Base-by-base conservation (phyloP, 1,284 basidiomycete species). In the Ustilago trichophora region DNA sequence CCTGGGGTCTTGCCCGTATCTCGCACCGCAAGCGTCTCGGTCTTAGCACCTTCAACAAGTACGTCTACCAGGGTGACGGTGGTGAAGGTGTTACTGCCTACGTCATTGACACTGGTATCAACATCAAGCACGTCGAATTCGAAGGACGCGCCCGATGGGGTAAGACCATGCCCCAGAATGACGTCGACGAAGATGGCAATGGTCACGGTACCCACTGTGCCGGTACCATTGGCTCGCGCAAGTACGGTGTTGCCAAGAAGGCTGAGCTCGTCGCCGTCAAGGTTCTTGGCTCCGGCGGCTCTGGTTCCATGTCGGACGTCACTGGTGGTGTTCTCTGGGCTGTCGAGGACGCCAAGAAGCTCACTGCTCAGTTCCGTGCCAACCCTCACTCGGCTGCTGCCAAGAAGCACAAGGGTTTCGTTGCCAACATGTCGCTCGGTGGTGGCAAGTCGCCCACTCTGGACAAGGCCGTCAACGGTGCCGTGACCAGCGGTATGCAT, bases 371-470 rank as follows among this genome's bases (percentile, higher is more conserved):
- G 35, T 85, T 84, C 18, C 85, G 86, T 13, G 89, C 92, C 82
- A 82, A 87, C 73, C 86, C 84, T 54, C 84, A 82, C 46, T 87
- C 86, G n/a, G 88, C 89, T 50, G 87, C 86, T 80, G 89, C 89
- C 64, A 73, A 74, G 72, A 85, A 84, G 60, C 89, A 92, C 86
- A 94, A 93, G 85, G 95, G 95, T 32, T 95, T 93, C 33, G 94
- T 98, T 71, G 93, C 91, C 63, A 97, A 95, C 87, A 97, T 98
- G 95, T 92, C 90, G 81, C 89, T 98, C 50, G 95, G 95, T 70
- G 95, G 95, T 79, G 92, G 92, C 74, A 95, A 93, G 85, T 93
- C 92, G n/a, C 86, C 85, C 34, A 87, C 91, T 37, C 87, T 98
- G 53, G 92, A 98, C 77, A 85, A 87, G 32, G 88, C 90, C 43